These are phyloP conservation scores for Verbena officinalis DNA, from an alignment of 257 asterid species.

Conservation along the genomic window DNA sequence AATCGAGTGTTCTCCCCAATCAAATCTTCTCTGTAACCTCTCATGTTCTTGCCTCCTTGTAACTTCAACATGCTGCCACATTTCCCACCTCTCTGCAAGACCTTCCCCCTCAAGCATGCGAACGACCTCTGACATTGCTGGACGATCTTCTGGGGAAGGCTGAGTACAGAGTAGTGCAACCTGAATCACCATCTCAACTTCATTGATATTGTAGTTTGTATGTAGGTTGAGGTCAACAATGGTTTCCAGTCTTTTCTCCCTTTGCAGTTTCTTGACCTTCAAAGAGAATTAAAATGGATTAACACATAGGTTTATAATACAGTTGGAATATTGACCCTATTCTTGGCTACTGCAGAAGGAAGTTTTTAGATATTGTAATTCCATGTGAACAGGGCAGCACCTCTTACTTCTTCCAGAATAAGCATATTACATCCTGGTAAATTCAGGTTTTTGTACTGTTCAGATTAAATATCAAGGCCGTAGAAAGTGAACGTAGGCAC, in stretches of 20 bases:
- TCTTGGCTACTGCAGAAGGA: background rate
- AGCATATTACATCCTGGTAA: too few species aligned
- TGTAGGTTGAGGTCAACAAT: conserved; percentile 82
- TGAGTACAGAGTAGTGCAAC: conserved; percentile 93
- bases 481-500: too few species aligned
- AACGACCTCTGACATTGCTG: conserved; percentile 92
- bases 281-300: conserved; percentile 30
- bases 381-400: too few species aligned
- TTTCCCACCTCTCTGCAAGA: conserved; percentile 91
- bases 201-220: conserved; percentile 52
- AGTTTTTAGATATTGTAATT: too few species aligned
- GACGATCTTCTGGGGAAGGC: conserved; percentile 85
- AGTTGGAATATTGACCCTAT: background rate
- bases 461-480: too few species aligned
- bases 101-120: conserved; percentile 97
- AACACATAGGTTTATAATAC: background rate
- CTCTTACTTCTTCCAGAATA: too few species aligned
- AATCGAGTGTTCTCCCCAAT: conserved; percentile 83
- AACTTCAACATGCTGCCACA: conserved; percentile 79
- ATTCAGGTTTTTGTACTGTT: too few species aligned
- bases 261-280: conserved; percentile 83
- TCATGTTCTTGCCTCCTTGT: conserved; percentile 75
- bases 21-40: conserved; percentile 74
- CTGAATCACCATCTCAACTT: conserved; percentile 96
- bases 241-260: conserved; percentile 71